Percentiles rank a stretch among this genome's conserved stretches.
phyloP scores from a whole-genome alignment of 1,284 basidiomycete species.

The Thelephora terrestris region DNA sequence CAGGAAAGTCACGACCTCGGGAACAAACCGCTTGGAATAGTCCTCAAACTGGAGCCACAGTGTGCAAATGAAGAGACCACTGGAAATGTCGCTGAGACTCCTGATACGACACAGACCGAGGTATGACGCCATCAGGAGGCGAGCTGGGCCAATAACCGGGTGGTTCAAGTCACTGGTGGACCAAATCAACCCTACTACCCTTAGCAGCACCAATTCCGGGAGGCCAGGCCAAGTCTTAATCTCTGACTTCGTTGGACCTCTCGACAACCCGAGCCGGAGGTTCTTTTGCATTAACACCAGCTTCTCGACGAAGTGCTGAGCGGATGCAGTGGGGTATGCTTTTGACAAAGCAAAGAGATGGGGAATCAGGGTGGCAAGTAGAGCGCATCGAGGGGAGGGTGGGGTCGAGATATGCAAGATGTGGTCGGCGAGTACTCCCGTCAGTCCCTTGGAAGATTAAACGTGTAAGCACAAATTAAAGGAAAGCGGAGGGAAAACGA shows the following conservation, averaged over 20 bases:
- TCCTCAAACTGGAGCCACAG: constrained; percentile 78
- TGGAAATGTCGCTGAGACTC: constrained; percentile 64
- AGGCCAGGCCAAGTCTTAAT: constrained; percentile 85
- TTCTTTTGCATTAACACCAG: constrained; percentile 92
- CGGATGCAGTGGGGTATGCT: constrained; percentile 74
- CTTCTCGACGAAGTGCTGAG: constrained; percentile 76
- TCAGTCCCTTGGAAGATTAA: constrained; percentile 43
- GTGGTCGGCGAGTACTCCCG: constrained; percentile 86
- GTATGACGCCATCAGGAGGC: constrained; percentile 87
- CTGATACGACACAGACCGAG: constrained; percentile 79
- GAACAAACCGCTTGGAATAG: constrained; percentile 80
- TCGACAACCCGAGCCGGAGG: constrained; percentile 73
- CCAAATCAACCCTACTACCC: constrained; percentile 79
- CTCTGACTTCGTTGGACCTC: constrained; percentile 52
- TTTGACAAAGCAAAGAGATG: constrained; percentile 77
- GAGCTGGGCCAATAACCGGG: constrained; percentile 78
- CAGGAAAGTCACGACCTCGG: constrained; percentile 84
- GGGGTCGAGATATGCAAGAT: constrained; percentile 69
- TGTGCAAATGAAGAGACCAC: constrained; percentile 85
- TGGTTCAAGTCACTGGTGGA: constrained; percentile 94
- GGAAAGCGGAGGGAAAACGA: neutral
- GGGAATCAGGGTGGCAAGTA: constrained; percentile 66
- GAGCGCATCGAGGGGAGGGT: constrained; percentile 45
- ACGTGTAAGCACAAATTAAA: constrained; percentile 6
- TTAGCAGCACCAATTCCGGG: constrained; percentile 76